Conservation (phyloP, 2,329 filamentous ascomycete species). For the Camillea tinctor region DNA sequence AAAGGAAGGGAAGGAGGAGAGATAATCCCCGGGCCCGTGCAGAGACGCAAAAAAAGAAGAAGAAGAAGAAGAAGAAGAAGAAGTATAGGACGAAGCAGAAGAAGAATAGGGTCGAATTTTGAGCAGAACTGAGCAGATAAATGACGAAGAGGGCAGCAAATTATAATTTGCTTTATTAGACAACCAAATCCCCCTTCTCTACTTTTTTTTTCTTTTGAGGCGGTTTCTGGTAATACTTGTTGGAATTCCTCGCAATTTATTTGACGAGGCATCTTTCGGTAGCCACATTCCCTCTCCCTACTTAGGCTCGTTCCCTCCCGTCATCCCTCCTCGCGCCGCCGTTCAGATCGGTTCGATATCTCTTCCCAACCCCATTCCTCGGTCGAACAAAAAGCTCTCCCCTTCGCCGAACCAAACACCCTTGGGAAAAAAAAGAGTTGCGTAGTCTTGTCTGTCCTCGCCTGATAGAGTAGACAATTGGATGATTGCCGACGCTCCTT, state of each 20-base stretch:
- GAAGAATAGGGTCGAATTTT: conserved; percentile 21
- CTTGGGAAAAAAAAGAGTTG: conserved; percentile 18
- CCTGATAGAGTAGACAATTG: conserved; percentile 22
- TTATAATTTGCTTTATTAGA: conserved; percentile 27
- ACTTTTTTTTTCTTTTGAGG: conserved; percentile 28
- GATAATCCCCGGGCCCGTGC: conserved; percentile 25
- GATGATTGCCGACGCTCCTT: conserved; percentile 21
- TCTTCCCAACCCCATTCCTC: conserved; percentile 27
- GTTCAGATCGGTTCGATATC: conserved; percentile 9
- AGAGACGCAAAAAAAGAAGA: conserved; percentile 22
- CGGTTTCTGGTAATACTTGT: conserved; percentile 19
- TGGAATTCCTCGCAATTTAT: conserved; percentile 34
- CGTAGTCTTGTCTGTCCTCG: conserved; percentile 24
- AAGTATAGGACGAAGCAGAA: conserved; percentile 20
- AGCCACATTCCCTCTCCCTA: conserved; percentile 28
- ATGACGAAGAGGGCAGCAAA: conserved; percentile 28
- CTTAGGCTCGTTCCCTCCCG: conserved; percentile 17
- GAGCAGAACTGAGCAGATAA: conserved; percentile 17
- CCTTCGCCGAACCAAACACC: conserved; percentile 14
- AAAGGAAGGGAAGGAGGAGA: conserved; percentile 36
- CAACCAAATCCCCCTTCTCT: conserved; percentile 20
- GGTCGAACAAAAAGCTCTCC: conserved; percentile 21
- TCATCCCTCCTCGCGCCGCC: conserved; percentile 5
- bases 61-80: conserved; percentile 23
- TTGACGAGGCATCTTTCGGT: conserved; percentile 29